phyloP scores from a whole-genome alignment of 495 filamentous ascomycete genomes.

The Immersiella caudata region DNA sequence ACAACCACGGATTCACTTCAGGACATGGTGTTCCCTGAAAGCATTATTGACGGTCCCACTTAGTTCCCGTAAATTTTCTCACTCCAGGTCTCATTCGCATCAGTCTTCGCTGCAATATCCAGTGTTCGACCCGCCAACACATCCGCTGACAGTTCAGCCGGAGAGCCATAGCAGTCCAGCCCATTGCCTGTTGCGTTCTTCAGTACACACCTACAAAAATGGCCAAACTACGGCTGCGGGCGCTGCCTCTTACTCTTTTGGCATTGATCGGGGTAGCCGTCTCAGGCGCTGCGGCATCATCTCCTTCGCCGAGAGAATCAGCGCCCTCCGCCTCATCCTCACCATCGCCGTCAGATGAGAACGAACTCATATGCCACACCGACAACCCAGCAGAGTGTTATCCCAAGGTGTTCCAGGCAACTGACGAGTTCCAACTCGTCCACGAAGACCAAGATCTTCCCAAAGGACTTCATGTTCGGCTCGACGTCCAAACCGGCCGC shows the following conservation, averaged over 20 bases:
- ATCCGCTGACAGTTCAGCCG: too few relatives aligned
- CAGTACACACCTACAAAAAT: slow-evolving; percentile 16
- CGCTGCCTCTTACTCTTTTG: slow-evolving; percentile 31
- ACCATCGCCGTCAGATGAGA: slow-evolving; percentile 5
- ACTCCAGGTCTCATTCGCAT: background rate
- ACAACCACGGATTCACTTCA: slow-evolving; percentile 4
- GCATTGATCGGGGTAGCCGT: slow-evolving; percentile 29
- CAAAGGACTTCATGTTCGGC: slow-evolving; percentile 62
- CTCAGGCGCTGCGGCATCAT: slow-evolving; percentile 18
- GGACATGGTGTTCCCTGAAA: background rate
- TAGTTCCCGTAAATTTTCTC: background rate
- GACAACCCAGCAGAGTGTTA: slow-evolving; percentile 62
- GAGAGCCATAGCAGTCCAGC: too few relatives aligned
- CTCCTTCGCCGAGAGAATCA: slow-evolving; percentile 29
- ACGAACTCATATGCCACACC: slow-evolving; percentile 66
- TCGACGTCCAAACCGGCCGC: slow-evolving; percentile 63
- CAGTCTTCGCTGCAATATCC: background rate
- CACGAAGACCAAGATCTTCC: slow-evolving; percentile 66
- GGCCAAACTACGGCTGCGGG: slow-evolving; percentile 25
- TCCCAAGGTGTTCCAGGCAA: slow-evolving; percentile 63
- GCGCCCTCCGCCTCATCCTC: slow-evolving; percentile 35
- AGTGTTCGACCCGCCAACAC: background rate
- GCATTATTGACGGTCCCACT: too few relatives aligned
- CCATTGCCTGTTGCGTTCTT: too few relatives aligned
- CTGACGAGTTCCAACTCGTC: slow-evolving; percentile 62